phyloP scores from a whole-genome alignment of 441 rosid species.

The Populus hybrid region DNA sequence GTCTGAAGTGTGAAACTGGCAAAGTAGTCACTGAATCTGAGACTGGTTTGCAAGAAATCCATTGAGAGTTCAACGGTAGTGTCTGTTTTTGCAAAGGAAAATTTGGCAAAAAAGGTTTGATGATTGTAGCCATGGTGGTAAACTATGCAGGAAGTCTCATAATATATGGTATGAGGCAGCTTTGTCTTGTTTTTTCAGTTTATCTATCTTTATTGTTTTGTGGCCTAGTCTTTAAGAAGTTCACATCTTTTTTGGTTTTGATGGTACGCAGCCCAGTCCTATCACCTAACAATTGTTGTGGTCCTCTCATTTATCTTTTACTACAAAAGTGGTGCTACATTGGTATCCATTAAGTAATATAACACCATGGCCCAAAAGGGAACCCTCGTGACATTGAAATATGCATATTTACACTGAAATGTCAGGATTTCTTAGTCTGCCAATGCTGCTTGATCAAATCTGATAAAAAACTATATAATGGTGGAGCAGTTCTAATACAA shows the following conservation, averaged over 20 bases:
- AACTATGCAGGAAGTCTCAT: not conserved
- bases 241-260: not conserved
- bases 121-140: slow-evolving; percentile 42
- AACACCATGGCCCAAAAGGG: not conserved
- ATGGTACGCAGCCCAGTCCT: not conserved
- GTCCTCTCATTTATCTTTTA: not conserved
- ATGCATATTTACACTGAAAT: not conserved
- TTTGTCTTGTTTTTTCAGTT: not conserved
- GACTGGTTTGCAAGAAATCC: slow-evolving; percentile 37
- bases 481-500: too few species aligned
- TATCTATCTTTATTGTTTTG: slow-evolving; percentile 3
- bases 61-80: slow-evolving; percentile 22
- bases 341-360: too few species aligned
- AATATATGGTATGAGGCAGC: not conserved
- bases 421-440: too few species aligned
- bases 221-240: slow-evolving; percentile 10
- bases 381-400: not conserved
- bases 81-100: slow-evolving; percentile 31
- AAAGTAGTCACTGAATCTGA: slow-evolving; percentile 14
- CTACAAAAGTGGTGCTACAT: not conserved
- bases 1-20: slow-evolving; percentile 15
- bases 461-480: too few species aligned
- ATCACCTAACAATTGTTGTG: not conserved
- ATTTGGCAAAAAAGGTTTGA: slow-evolving; percentile 36
- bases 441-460: too few species aligned